Evolutionary conservation across 2,329 filamentous ascomycete genomes (phyloP).

Genomic region (Apiospora marii): DNA sequence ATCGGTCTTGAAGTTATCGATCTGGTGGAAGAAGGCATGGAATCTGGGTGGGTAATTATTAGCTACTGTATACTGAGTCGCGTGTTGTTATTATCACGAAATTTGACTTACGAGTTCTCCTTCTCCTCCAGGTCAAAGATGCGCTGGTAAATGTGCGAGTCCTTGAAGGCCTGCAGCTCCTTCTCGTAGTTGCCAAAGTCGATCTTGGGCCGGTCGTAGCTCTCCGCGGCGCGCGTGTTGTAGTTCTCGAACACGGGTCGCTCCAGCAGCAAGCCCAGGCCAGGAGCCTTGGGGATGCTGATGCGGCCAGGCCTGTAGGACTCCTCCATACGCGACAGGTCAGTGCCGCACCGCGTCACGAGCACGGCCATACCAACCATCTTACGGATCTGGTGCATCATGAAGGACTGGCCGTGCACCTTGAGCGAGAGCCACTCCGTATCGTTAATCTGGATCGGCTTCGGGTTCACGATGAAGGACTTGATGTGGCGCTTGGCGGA

Average conservation of each 20-base stretch:
- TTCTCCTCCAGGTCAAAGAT: slow-evolving; percentile 92
- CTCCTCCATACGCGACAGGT: slow-evolving; percentile 73
- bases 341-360: slow-evolving; percentile 83
- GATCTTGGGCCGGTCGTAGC: slow-evolving; percentile 72
- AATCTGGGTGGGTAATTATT: slow-evolving; percentile 58
- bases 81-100: slow-evolving; percentile 1
- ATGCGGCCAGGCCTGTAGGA: slow-evolving; percentile 78
- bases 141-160: slow-evolving; percentile 87
- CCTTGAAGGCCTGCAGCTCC: slow-evolving; percentile 88
- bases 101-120: slow-evolving; percentile 76
- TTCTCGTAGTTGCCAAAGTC: slow-evolving; percentile 81
- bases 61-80: background rate
- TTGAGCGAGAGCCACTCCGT: slow-evolving; percentile 96
- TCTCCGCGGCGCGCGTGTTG: slow-evolving; percentile 74
- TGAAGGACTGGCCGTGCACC: slow-evolving; percentile 97
- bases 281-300: slow-evolving; percentile 92
- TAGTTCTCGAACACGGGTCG: slow-evolving; percentile 90
- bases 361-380: slow-evolving; percentile 96
- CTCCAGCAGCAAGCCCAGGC: slow-evolving; percentile 86
- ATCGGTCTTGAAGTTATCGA: slow-evolving; percentile 76
- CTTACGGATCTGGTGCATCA: slow-evolving; percentile 99
- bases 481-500: slow-evolving; percentile 92
- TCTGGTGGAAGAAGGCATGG: slow-evolving; percentile 79
- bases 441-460: slow-evolving; percentile 84
- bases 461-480: slow-evolving; percentile 80